Conservation (phyloP, 2,329 filamentous ascomycete species). For the Colletotrichum orchidophilum region DNA sequence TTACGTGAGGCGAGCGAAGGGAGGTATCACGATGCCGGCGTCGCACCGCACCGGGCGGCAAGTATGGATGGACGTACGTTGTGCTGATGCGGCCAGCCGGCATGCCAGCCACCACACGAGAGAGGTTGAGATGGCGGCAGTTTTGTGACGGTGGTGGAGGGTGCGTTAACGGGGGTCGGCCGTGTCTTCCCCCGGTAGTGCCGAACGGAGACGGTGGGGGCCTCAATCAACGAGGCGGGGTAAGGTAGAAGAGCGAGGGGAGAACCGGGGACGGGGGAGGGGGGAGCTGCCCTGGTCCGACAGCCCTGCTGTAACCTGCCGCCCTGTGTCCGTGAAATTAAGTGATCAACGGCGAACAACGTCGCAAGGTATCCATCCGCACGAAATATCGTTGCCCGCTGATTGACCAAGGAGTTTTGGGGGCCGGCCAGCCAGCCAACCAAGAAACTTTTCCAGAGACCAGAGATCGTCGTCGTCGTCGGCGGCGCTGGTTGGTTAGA, state of each 20-base stretch:
- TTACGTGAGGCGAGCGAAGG: background rate
- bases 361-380: background rate
- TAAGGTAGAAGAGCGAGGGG: background rate
- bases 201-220: slow-evolving; percentile 27
- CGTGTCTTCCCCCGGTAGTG: slow-evolving; percentile 5
- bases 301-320: background rate
- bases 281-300: background rate
- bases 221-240: slow-evolving; percentile 16
- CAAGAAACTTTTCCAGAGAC: background rate
- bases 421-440: too few relatives aligned
- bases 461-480: background rate
- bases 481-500: background rate
- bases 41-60: background rate
- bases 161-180: slow-evolving; percentile 13
- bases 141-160: background rate
- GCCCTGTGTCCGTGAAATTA: background rate
- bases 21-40: slow-evolving; percentile 16
- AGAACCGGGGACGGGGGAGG: background rate
- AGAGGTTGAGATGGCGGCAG: slow-evolving; percentile 2
- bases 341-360: background rate
- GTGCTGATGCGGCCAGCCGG: background rate
- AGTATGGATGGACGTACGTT: background rate
- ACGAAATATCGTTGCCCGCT: background rate
- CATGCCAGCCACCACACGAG: background rate
- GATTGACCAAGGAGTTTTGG: background rate